Evolutionary conservation across 2,329 filamentous ascomycete species (phyloP), one percentile per base, ranked within the genome.

Genomic region (Diaporthe amygdali): DNA sequence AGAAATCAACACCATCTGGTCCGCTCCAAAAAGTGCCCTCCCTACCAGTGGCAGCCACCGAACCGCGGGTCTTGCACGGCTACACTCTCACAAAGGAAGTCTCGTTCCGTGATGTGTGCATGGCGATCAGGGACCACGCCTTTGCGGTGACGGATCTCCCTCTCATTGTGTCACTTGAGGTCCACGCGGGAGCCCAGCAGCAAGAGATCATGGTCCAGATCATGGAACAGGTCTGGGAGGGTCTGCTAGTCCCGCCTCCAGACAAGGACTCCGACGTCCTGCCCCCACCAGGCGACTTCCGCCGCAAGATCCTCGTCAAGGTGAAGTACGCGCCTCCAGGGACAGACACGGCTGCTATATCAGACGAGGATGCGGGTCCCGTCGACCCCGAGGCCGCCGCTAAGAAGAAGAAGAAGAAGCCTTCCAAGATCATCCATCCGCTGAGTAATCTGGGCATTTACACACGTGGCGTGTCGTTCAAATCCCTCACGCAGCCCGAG

Each of bases 91-190:
- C 96, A 20, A 95, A 93, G 76, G 93, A 96, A 72, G 90, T 97
- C 47, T 88, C 93, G 0, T 98, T 98, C 81, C 90, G 95, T 63
- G 90, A 93, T 51, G 96, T 98, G 2, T 97, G 95, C 82, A 85
- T 88, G 69, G 91, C 94, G 0, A 95, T 98, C 74, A 87, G 90
- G 39, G 90, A 97, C 69, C 89, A 92, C 76, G 95, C 93, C 1
- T 98, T 98, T 77, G 83, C 88, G 3, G 89, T 86, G 5, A 92
- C 89, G 25, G 91, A 96, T 72, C 84, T 97, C 22, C 96, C 96
- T 0, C 85, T 99, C n/a, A 96, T 98, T 72, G 92, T 98, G 76
- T 97, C 94, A 78, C 87, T 99, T 39, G 96, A 99, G 81, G 94
- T 98, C 0, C 96, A 98, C 83, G 95, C 94, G 74, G 87, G 86